Base-by-base conservation (phyloP, 129 eudicot genomes). In the Flaveria sonorensis region DNA sequence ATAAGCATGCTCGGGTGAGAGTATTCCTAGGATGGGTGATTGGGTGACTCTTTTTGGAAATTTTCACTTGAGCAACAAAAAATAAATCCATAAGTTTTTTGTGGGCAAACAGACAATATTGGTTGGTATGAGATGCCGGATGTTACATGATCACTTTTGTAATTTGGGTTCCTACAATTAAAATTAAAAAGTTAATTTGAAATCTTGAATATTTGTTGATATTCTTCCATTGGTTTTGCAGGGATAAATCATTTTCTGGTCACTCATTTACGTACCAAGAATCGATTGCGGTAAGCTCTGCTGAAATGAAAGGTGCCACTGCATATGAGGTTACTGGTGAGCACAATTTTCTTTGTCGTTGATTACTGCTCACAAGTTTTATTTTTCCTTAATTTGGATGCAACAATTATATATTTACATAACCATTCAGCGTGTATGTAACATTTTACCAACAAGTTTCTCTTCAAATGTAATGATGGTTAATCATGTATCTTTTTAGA, bases 311-410 rank as follows among this genome's bases (percentile, higher is more conserved):
- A 70, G 99, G 97, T 64, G 96, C 99, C 56, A 85, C 77, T 81
- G 99, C 97, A 53, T 95, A 83, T 84, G 95, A 89, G 84, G 84
- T 92, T 75, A 86, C 99, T 65, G 99, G 99, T 93, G 82, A 20
- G 86, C 11, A 67, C 51, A 23, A 51, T 23, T 46, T 39, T 36
- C 45, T 70, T 19, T 16, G 43, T 24, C 48, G 21, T 76, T 61
- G 16, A 11, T 79, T 71, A 50, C 10, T 42, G 72, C 26, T 16
- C 20, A 10, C 43, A 5, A 12, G 36, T 23, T 23, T 61, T n/a
- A n/a, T 3, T 10, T 30, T 21, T 45, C 24, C 19, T 21, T 39
- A 4, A 28, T 5, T 26, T 7, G 21, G 13, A 21, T 71, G 6
- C 10, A 28, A 61, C 19, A 63, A 30, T 63, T 15, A 16, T 63